Evolutionary conservation across 495 filamentous ascomycete genomes (phyloP).

Genomic region (Astrothelium macrocarpum): DNA sequence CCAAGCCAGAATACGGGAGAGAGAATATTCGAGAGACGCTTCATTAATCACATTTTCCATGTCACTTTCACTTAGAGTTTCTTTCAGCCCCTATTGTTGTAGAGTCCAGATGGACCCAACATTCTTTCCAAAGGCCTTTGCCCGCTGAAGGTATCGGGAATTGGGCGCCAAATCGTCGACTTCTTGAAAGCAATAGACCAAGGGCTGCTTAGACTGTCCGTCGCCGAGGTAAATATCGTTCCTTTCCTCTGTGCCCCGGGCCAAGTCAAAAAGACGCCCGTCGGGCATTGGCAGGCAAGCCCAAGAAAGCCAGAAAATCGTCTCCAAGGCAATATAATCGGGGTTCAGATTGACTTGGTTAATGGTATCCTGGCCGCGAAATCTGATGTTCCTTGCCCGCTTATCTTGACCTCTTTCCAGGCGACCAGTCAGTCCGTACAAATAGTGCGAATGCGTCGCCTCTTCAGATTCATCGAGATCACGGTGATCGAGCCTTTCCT

Average conservation of each 20-base stretch:
- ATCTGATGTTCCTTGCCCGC: neutral
- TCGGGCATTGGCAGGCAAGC: neutral
- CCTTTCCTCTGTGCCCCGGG: neutral
- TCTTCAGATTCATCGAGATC: neutral
- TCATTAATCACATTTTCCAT: neutral
- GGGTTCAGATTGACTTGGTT: neutral
- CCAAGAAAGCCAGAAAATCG: neutral
- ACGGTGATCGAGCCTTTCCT: neutral
- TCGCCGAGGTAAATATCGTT: neutral
- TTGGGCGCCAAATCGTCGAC: neutral
- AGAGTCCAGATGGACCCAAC: neutral
- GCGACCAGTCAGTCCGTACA: neutral
- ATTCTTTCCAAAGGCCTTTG: neutral
- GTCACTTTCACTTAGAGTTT: neutral
- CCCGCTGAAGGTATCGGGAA: neutral
- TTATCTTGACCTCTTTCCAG: neutral
- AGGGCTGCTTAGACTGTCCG: neutral
- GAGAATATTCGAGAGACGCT: neutral
- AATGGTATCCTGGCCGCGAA: neutral
- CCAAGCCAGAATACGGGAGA: neutral
- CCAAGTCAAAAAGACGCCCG: neutral
- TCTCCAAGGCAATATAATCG: neutral
- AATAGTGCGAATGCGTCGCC: neutral
- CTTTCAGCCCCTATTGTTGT: neutral
- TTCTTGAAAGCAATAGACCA: neutral